Conservation (phyloP, 345 rosid species). For the Atalantia buxifolia region DNA sequence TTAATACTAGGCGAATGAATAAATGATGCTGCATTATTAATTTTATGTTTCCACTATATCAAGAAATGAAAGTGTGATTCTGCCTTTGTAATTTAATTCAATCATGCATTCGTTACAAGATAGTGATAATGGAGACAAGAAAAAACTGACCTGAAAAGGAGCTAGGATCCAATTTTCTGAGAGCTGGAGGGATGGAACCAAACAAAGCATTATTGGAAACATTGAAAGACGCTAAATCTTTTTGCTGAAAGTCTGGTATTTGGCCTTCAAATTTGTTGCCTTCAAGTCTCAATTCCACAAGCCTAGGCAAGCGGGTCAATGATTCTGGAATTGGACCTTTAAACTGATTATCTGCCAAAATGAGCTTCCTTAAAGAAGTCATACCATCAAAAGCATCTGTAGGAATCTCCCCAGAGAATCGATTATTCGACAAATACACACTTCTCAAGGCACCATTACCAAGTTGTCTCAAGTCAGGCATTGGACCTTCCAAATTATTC, state of each 20-base stretch:
- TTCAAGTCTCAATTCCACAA: conserved; percentile 54
- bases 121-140: not conserved
- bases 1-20: too few species aligned
- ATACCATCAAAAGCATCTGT: conserved; percentile 54
- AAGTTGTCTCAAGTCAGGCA: conserved; percentile 56
- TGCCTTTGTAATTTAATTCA: not conserved
- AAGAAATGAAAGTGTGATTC: not conserved
- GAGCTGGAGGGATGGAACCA: not conserved
- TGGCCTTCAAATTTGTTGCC: conserved; percentile 50
- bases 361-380: conserved; percentile 59
- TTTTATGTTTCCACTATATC: too few species aligned
- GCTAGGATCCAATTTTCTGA: not conserved
- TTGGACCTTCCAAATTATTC: conserved; percentile 55
- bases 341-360: conserved; percentile 50
- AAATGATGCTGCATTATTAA: too few species aligned
- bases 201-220: not conserved
- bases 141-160: not conserved
- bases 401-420: conserved; percentile 53
- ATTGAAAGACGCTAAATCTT: not conserved
- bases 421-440: conserved; percentile 57
- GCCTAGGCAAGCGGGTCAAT: conserved; percentile 42
- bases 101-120: not conserved
- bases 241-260: not conserved
- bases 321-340: conserved; percentile 65
- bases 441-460: conserved; percentile 35